Evolutionary conservation across 257 asterid genomes (phyloP).

Genomic region (Ocimum tenuiflorum): DNA sequence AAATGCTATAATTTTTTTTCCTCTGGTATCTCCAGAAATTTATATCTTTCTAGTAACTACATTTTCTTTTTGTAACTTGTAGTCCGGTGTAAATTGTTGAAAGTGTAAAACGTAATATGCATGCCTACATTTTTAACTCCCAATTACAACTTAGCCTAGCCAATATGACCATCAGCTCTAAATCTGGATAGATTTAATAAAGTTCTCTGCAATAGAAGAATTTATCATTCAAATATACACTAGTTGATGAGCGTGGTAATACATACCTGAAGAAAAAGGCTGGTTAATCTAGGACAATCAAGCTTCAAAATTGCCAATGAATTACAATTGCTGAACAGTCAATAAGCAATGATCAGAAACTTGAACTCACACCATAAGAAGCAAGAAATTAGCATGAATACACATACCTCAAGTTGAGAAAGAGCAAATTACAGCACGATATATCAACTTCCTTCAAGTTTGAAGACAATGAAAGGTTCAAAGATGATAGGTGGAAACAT

Average conservation of each 20-base stretch:
- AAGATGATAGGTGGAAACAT: conserved; percentile 60
- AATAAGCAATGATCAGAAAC: conserved; percentile 12
- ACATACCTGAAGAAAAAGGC: conserved; percentile 94
- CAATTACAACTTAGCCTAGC: neutral
- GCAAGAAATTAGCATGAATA: neutral
- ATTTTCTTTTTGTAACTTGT: neutral
- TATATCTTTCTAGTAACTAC: neutral
- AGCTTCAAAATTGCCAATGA: conserved; percentile 85
- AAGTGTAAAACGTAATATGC: neutral
- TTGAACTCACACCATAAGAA: neutral
- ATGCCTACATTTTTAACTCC: neutral
- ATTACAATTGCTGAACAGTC: conserved; percentile 65
- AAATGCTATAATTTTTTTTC: too few species aligned
- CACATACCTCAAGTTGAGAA: conserved; percentile 86
- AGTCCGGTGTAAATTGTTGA: neutral
- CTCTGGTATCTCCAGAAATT: too few species aligned
- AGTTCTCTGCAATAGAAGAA: neutral
- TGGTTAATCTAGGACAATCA: conserved; percentile 77
- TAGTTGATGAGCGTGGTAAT: neutral
- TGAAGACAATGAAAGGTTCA: conserved; percentile 81
- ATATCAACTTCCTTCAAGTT: conserved; percentile 87
- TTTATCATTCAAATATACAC: neutral
- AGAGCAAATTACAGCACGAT: conserved; percentile 61
- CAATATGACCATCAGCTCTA: neutral
- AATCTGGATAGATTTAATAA: neutral